Percentiles rank a stretch among this genome's conserved stretches.
Evolutionary conservation across 768 basidiomycete genomes (phyloP).

Genomic region (Mycena metata): DNA sequence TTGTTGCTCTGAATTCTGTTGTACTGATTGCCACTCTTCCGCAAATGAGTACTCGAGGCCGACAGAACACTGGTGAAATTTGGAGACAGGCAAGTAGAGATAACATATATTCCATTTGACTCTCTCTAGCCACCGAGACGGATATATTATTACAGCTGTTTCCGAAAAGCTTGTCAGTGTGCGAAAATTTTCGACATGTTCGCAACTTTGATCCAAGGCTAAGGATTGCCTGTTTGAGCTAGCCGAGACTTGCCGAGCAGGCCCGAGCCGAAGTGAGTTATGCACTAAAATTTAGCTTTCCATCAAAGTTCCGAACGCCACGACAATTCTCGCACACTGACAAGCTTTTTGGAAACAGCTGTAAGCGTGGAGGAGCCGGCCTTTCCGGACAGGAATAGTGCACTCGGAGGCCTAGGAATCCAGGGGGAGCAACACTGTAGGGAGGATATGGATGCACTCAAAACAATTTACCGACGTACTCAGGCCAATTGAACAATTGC

Average conservation of each 20-base stretch:
- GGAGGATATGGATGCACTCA: constrained; percentile 2
- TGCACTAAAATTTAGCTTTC: too few relatives aligned
- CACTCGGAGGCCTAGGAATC: not conserved
- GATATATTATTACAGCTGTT: constrained; percentile 10
- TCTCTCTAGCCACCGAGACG: constrained; percentile 13
- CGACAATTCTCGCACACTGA: too few relatives aligned
- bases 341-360: too few relatives aligned
- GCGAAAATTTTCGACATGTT: too few relatives aligned
- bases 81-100: constrained; percentile 14
- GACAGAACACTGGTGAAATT: constrained; percentile 12
- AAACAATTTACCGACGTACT: constrained; percentile 13
- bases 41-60: constrained; percentile 16
- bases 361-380: constrained; percentile 12
- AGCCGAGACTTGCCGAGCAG: too few relatives aligned
- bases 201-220: too few relatives aligned
- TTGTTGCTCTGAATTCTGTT: constrained; percentile 8
- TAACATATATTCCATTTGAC: constrained; percentile 9
- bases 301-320: too few relatives aligned
- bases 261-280: too few relatives aligned
- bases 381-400: constrained; percentile 8
- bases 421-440: not conserved
- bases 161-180: too few relatives aligned
- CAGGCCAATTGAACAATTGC: constrained; percentile 15
- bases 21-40: constrained; percentile 13
- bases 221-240: too few relatives aligned